phyloP scores from a whole-genome alignment of 2,329 filamentous ascomycete genomes.

The Aspergillus brasiliensis region DNA sequence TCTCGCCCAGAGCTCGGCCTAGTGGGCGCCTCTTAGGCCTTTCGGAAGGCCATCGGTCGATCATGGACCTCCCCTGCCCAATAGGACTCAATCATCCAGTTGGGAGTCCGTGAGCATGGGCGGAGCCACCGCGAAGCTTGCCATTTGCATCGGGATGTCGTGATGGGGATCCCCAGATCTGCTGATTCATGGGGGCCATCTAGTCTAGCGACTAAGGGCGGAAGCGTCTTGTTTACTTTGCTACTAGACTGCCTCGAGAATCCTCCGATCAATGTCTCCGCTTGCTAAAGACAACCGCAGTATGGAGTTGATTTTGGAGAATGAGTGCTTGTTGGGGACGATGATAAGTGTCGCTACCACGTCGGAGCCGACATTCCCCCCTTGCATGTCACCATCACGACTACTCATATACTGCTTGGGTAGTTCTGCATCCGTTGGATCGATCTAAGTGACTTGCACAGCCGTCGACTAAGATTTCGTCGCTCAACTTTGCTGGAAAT shows the following conservation, averaged over 20 bases:
- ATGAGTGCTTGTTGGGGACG: not conserved
- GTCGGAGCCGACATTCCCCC: not conserved
- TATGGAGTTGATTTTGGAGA: not conserved
- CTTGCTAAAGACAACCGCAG: not conserved
- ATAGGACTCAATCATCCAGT: conserved; percentile 1
- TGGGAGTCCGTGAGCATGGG: conserved; percentile 3
- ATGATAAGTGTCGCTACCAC: not conserved
- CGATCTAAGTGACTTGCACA: conserved; percentile 3
- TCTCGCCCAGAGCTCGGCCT: not conserved
- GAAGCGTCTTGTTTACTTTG: not conserved
- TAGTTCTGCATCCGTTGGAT: conserved; percentile 1
- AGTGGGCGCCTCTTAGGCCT: not conserved
- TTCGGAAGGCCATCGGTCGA: conserved; percentile 9
- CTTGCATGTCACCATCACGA: not conserved
- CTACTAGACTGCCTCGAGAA: not conserved
- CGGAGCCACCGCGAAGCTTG: not conserved
- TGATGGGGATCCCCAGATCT: conserved; percentile 11
- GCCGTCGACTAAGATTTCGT: not conserved
- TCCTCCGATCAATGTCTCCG: not conserved
- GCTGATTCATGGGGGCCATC: conserved; percentile 2
- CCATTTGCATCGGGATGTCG: conserved; percentile 9
- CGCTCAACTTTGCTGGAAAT: no score
- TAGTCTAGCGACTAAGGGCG: not conserved
- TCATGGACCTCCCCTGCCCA: not conserved
- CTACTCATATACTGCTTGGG: not conserved